These are phyloP conservation scores for Colletotrichum sp. DNA, from an alignment of 2,329 filamentous ascomycete genomes.

Conservation along the genomic window DNA sequence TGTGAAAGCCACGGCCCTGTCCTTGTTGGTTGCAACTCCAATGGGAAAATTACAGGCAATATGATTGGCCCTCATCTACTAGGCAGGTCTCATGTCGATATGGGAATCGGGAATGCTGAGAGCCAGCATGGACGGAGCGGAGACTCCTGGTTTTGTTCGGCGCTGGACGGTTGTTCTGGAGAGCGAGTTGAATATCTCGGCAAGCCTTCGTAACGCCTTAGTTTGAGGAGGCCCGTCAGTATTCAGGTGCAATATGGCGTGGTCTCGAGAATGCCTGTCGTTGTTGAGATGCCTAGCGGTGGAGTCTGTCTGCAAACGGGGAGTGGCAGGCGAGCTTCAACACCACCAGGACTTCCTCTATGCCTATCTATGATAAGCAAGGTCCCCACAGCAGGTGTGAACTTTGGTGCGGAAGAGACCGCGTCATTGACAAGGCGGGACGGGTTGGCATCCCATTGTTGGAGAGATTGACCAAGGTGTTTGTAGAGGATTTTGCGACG, in stretches of 20 bases:
- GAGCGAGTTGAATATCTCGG: not conserved
- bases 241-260: not conserved
- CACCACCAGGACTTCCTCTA: not conserved
- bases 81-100: not conserved
- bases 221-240: not conserved
- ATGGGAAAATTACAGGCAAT: not conserved
- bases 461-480: not conserved
- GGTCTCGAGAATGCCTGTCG: not conserved
- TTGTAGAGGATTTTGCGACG: not conserved
- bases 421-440: conserved; percentile 23
- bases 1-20: not conserved
- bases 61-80: not conserved
- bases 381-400: not conserved
- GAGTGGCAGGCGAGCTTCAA: not conserved
- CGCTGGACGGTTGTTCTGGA: not conserved
- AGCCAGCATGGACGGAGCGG: not conserved
- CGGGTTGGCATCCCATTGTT: not conserved
- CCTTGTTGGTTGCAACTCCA: not conserved
- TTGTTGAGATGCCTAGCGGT: not conserved
- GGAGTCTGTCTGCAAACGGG: not conserved
- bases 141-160: not conserved
- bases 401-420: not conserved
- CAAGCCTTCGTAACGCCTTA: not conserved
- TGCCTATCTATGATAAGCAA: not conserved
- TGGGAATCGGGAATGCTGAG: not conserved